These are phyloP conservation scores for Thermochaetoides thermophila DNA, from an alignment of 495 filamentous ascomycete genomes.

Conservation along the genomic window DNA sequence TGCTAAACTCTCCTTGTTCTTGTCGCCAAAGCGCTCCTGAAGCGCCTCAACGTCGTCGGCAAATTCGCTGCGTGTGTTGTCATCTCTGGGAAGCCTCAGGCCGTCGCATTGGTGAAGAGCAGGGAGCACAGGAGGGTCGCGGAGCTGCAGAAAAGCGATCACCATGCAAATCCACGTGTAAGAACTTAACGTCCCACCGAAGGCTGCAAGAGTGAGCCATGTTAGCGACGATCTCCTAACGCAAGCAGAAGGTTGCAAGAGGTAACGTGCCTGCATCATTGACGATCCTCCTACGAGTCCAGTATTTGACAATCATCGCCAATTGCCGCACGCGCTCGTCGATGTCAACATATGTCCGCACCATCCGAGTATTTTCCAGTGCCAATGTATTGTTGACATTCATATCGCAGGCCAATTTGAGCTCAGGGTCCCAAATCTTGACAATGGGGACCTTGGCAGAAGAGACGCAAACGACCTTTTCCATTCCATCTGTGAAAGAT, in stretches of 20 bases:
- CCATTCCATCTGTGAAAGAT: conserved; percentile 64
- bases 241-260: not conserved
- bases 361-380: conserved; percentile 93
- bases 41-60: conserved; percentile 69
- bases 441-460: conserved; percentile 96
- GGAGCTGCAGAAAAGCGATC: conserved; percentile 85
- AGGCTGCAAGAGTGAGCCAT: conserved; percentile 45
- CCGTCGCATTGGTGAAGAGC: conserved; percentile 67
- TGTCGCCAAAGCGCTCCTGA: conserved; percentile 53
- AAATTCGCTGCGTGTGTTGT: conserved; percentile 57
- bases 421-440: conserved; percentile 95
- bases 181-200: conserved; percentile 89
- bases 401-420: conserved; percentile 87
- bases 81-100: conserved; percentile 39
- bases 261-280: conserved; percentile 78
- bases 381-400: conserved; percentile 95
- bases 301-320: conserved; percentile 93
- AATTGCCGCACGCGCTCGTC: conserved; percentile 81
- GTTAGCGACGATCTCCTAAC: conserved; percentile 5
- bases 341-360: conserved; percentile 90
- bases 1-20: conserved; percentile 72
- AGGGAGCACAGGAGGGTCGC: conserved; percentile 76
- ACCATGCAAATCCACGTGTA: conserved; percentile 99
- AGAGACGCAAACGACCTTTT: conserved; percentile 83
- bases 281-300: conserved; percentile 81